Evolutionary conservation across 805 yeast species (phyloP).

Genomic region (Scheffersomyces stipitis): DNA sequence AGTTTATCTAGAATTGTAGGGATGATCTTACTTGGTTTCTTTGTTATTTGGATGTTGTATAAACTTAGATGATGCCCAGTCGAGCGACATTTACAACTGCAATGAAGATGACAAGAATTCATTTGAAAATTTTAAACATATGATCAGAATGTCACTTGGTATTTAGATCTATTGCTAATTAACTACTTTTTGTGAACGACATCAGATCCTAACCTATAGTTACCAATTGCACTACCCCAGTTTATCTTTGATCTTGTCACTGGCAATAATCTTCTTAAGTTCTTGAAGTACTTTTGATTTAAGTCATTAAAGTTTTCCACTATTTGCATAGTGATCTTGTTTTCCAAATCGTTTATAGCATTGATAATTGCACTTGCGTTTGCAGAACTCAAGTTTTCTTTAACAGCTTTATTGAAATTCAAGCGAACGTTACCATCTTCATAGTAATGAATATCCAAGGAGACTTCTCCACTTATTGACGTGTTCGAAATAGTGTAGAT

Average conservation of each 20-base stretch:
- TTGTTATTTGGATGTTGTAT: conserved; percentile 39
- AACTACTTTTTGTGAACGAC: conserved; percentile 44
- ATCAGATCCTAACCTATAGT: conserved; percentile 82
- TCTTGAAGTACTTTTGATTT: conserved; percentile 80
- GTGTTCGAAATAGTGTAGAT: conserved; percentile 46
- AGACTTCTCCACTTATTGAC: conserved; percentile 52
- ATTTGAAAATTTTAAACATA: background rate
- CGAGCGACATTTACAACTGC: background rate
- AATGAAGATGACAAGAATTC: background rate
- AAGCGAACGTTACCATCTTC: conserved; percentile 95
- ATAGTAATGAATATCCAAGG: conserved; percentile 82
- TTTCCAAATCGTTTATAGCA: conserved; percentile 57
- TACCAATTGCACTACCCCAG: conserved; percentile 94
- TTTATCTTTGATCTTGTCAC: conserved; percentile 87
- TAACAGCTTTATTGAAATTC: conserved; percentile 42
- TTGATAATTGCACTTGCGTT: conserved; percentile 38
- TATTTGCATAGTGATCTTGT: conserved; percentile 55
- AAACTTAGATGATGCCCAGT: conserved; percentile 24
- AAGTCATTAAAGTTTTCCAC: conserved; percentile 64
- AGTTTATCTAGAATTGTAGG: conserved; percentile 40
- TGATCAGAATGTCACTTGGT: background rate
- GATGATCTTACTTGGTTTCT: conserved; percentile 30
- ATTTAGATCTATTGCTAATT: background rate
- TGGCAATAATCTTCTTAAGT: conserved; percentile 86
- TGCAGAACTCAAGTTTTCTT: conserved; percentile 26